phyloP scores from a whole-genome alignment of 78 protist genomes.

The Cyanophora paradoxa region DNA sequence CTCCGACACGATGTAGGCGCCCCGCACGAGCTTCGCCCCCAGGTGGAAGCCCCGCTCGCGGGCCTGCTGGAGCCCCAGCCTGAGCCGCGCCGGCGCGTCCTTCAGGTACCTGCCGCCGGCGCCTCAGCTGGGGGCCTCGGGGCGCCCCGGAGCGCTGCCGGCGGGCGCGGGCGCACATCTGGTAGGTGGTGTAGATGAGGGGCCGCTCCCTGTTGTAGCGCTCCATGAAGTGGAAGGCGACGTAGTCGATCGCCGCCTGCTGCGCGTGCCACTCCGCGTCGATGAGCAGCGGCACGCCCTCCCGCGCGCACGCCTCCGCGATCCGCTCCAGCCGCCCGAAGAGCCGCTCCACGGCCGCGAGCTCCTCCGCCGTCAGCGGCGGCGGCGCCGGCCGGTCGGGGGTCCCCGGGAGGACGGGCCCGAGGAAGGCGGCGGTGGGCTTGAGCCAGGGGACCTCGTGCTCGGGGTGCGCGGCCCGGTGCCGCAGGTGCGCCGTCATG shows the following conservation, averaged over 20 bases:
- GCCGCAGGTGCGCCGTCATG: too few relatives aligned
- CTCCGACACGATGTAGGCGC: background rate
- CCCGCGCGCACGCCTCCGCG: background rate
- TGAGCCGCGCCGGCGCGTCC: background rate
- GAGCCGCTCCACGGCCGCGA: too few relatives aligned
- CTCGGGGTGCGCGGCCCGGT: too few relatives aligned
- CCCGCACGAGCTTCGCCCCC: background rate
- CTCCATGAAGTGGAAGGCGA: background rate
- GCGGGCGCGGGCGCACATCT: background rate
- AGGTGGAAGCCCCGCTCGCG: background rate
- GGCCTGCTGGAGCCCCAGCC: background rate
- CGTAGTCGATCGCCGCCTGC: background rate
- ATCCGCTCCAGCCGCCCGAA: too few relatives aligned
- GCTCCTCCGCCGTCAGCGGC: too few relatives aligned
- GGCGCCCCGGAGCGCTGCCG: too few relatives aligned
- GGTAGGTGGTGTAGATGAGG: background rate
- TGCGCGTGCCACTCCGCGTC: background rate
- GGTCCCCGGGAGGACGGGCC: too few relatives aligned
- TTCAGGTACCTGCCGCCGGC: too few relatives aligned
- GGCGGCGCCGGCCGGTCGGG: too few relatives aligned
- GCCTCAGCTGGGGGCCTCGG: too few relatives aligned
- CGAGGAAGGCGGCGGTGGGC: too few relatives aligned
- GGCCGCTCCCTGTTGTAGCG: background rate
- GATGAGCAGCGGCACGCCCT: background rate
- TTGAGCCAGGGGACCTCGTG: too few relatives aligned